A percentile compares a stretch with the other conserved stretches of the same genome.
Conservation (phyloP, 495 filamentous ascomycete genomes). For the Evernia prunastri region DNA sequence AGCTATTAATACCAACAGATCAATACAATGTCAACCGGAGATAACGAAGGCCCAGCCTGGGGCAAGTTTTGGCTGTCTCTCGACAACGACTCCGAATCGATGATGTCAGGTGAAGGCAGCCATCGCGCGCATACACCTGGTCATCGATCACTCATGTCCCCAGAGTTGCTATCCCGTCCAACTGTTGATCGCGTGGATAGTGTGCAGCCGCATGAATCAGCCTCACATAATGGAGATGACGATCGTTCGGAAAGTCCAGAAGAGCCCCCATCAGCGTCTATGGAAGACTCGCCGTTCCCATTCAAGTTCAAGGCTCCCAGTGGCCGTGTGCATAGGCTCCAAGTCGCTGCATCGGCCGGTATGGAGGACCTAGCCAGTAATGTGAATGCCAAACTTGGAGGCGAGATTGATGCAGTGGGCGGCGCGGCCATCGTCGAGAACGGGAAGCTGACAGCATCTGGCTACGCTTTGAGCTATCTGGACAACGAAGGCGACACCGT, state of each 20-base stretch:
- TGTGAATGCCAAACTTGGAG: conserved; percentile 79
- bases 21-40: conserved; percentile 67
- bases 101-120: conserved; percentile 80
- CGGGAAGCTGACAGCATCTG: conserved; percentile 69
- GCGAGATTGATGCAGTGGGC: conserved; percentile 81
- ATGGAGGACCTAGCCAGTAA: conserved; percentile 72
- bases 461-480: conserved; percentile 91
- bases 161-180: conserved; percentile 55
- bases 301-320: conserved; percentile 99
- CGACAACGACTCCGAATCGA: conserved; percentile 92
- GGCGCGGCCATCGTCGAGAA: conserved; percentile 68
- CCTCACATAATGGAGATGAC: conserved; percentile 82
- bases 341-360: conserved; percentile 72
- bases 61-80: conserved; percentile 99
- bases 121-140: conserved; percentile 54
- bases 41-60: conserved; percentile 95
- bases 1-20: conserved; percentile 43
- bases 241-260: conserved; percentile 58
- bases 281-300: conserved; percentile 73
- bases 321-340: conserved; percentile 87
- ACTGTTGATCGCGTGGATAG: conserved; percentile 65
- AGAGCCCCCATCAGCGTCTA: conserved; percentile 33
- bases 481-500: conserved; percentile 98
- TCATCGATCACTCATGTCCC: conserved; percentile 66
- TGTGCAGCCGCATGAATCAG: conserved; percentile 86